A percentile compares a stretch with the other conserved stretches of the same genome.
These are phyloP conservation scores for Phaseolus lunatus DNA, from an alignment of 306 rosid species.

Conservation along the genomic window DNA sequence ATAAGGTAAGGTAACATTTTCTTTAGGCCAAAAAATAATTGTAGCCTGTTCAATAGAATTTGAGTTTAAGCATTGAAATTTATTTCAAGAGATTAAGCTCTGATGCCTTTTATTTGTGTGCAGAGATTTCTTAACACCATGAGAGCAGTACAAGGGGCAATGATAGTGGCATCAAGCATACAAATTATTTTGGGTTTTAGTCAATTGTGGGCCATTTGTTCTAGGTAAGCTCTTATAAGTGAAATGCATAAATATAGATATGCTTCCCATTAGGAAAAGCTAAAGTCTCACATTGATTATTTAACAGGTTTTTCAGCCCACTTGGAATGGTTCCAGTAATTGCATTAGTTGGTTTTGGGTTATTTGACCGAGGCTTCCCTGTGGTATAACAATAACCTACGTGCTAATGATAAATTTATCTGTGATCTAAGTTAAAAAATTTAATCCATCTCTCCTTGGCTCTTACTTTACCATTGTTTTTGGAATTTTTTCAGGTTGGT, in stretches of 20 bases:
- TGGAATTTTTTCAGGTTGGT: slow-evolving; percentile 71
- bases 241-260: slow-evolving; percentile 14
- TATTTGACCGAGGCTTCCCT: slow-evolving; percentile 98
- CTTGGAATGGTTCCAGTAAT: slow-evolving; percentile 99
- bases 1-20: slow-evolving; percentile 13
- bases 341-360: slow-evolving; percentile 91
- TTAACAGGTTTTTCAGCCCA: slow-evolving; percentile 95
- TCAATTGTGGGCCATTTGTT: slow-evolving; percentile 96
- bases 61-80: not conserved
- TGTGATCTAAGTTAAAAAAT: not conserved
- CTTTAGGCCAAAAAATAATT: not conserved
- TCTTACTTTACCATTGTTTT: slow-evolving; percentile 12
- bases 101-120: slow-evolving; percentile 38
- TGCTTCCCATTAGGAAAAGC: not conserved
- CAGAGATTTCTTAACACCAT: slow-evolving; percentile 91
- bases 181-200: slow-evolving; percentile 95
- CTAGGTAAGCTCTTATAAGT: slow-evolving; percentile 64
- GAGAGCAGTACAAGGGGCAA: slow-evolving; percentile 97
- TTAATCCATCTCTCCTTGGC: not conserved
- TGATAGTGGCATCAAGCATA: slow-evolving; percentile 89
- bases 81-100: slow-evolving; percentile 5
- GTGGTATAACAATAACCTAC: slow-evolving; percentile 64
- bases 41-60: not conserved
- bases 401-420: not conserved
- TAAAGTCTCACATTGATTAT: too few relatives aligned